These are phyloP conservation scores for Sclerotinia subarctica DNA, from an alignment of 2,329 filamentous ascomycete species.

Conservation along the genomic window DNA sequence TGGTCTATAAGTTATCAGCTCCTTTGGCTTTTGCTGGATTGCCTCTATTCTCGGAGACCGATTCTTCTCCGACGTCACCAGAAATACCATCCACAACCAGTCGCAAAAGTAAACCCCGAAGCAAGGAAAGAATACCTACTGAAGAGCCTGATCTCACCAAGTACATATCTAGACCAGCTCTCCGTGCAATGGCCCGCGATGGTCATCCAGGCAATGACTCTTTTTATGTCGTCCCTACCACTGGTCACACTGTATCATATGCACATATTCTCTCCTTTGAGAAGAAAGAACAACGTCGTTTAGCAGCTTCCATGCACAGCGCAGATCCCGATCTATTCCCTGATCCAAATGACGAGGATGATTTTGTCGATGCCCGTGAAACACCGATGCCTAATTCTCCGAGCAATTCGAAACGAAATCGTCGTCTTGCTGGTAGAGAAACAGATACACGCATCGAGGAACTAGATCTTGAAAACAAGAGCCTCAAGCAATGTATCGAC, in stretches of 20 bases:
- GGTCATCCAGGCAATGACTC: slow-evolving; percentile 64
- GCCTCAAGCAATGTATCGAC: slow-evolving; percentile 80
- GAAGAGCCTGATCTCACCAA: slow-evolving; percentile 73
- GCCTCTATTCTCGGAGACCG: slow-evolving; percentile 60
- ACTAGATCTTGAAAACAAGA: slow-evolving; percentile 81
- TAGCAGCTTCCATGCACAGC: slow-evolving; percentile 50
- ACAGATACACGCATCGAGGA: slow-evolving; percentile 66
- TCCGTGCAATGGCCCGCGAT: slow-evolving; percentile 72
- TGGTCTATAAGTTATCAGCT: slow-evolving; percentile 85
- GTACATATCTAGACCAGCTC: slow-evolving; percentile 80
- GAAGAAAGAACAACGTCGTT: slow-evolving; percentile 62
- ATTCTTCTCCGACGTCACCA: slow-evolving; percentile 40
- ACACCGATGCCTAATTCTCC: slow-evolving; percentile 44
- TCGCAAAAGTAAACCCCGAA: slow-evolving; percentile 35
- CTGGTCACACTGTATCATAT: slow-evolving; percentile 88
- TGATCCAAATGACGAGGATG: slow-evolving; percentile 67
- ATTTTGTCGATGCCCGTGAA: slow-evolving; percentile 89
- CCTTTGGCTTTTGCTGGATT: slow-evolving; percentile 91
- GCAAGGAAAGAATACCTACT: slow-evolving; percentile 35
- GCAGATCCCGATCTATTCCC: slow-evolving; percentile 39
- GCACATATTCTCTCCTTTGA: slow-evolving; percentile 78
- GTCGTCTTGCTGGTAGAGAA: slow-evolving; percentile 36
- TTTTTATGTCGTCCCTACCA: slow-evolving; percentile 93
- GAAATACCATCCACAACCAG: slow-evolving; percentile 42
- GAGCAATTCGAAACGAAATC: slow-evolving; percentile 40